Evolutionary conservation across 805 yeast species (phyloP), one percentile per base, ranked within the genome.

Genomic region (Saccharomycopsis vini): DNA sequence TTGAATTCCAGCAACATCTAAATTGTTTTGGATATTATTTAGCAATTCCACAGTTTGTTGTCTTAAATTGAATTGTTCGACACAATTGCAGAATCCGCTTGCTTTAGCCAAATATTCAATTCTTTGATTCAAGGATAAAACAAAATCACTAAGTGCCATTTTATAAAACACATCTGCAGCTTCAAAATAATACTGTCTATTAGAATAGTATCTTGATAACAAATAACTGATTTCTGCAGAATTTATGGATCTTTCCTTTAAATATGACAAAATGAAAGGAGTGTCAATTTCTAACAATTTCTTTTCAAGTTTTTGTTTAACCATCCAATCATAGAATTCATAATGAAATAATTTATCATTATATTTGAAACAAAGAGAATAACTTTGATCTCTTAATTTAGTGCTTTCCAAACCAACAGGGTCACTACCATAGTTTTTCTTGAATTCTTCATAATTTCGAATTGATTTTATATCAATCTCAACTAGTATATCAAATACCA

Each of bases 241-340:
- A 39, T 73, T 72, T 24, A 67, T 61, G 0, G 90, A 68, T 45
- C 73, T 76, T 55, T 79, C 84, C 52, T 79, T 78, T 57, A 92
- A 71, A 54, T 84, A 92, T 22, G 81, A 77, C 47, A 86, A 67
- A 31, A 92, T 76, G 55, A 69, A 90, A 10, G 89, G 84, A 0
- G 97, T 86, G 43, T 85, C 83, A 45, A 90, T 72, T 38, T 81
- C 85, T 47, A 90, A 67, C 36, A 92, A 65, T 49, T 84, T 75
- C 44, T 82, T 92, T 49, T 85, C 80, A 23, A 78, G 73, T 3
- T 86, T 89, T 56, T 84, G 85, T 36, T 70, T 63, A 28, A 87
- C 80, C 53, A 87, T 79, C 97, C 97, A 92, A 59, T 86, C 90
- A 61, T 92, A 92, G 51, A 92, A 74, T 51, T 85, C 84, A 62